Base-by-base conservation (phyloP, 176 grass and related monocot genomes). In the Cenchrus americanus region DNA sequence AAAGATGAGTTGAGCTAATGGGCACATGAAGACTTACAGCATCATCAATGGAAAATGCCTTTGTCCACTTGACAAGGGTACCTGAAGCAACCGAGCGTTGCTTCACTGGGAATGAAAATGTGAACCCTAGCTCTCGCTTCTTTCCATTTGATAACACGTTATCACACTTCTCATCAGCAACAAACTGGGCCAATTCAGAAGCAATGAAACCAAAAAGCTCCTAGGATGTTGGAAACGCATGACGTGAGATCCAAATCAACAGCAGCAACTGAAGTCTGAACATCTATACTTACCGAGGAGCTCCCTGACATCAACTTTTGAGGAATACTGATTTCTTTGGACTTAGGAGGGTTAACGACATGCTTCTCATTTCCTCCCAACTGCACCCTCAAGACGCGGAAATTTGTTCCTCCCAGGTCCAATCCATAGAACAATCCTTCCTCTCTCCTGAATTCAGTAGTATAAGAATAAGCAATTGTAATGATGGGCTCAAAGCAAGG, bases 361-460 rank as follows among this genome's bases (percentile, higher is more conserved):
- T 60, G 85, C 43, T 82, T 86, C 76, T 88, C 87, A 41, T 48
- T 89, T 18, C 89, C 96, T 64, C 91, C 89, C 27, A 93, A 84
- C 44, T 90, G 83, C 57, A 93, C 92, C 30, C 83, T 86, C 62
- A 95, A 75, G 41, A 93, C 87, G 0, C 91, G 90, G 71, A 98
- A 98, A 44, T 98, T 98, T 34, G 92, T 98, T 85, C 96, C 96
- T 83, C 92, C 96, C 48, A 98, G 89, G 80, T 93, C 96, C 81
- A 98, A 73, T 62, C 86, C 93, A 57, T 98, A 95, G 79, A 93
- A 98, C 54, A 87, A 75, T 22, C 96, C 93, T 74, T 91, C 85
- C 68, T 98, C 96, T 44, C 69, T 32, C 89, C 93, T 92, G 34
- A 65, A 86, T 41, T 52, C 51, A 86, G 24, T 32, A 7, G 44